Evolutionary conservation across 2,329 filamentous ascomycete genomes (phyloP).

Genomic region (Aspergillus persii): DNA sequence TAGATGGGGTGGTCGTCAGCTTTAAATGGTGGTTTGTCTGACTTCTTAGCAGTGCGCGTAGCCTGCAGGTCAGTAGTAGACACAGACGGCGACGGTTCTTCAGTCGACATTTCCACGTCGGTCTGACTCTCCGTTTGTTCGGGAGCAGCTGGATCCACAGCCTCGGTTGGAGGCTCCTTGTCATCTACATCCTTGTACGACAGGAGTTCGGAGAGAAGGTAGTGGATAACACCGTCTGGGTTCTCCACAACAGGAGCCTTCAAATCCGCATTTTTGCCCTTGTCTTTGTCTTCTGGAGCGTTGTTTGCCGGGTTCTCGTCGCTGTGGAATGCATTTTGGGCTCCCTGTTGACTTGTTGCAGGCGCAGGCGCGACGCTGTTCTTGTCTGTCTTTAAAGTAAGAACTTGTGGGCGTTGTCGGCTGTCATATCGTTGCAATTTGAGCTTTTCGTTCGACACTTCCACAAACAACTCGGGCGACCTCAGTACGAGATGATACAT

Average conservation of each 20-base stretch:
- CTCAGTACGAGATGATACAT: conserved; percentile 78
- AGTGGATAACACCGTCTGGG: conserved; percentile 92
- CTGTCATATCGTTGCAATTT: conserved; percentile 66
- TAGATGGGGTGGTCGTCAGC: conserved; percentile 92
- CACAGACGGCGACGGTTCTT: conserved; percentile 35
- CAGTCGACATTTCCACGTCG: conserved; percentile 53
- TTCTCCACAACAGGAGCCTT: conserved; percentile 87
- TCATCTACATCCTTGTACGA: conserved; percentile 93
- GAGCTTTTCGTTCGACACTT: conserved; percentile 80
- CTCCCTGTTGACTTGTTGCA: conserved; percentile 22
- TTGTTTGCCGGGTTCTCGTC: conserved; percentile 26
- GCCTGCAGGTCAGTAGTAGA: conserved; percentile 30
- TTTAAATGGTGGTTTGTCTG: conserved; percentile 75
- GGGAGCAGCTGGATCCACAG: conserved; percentile 25
- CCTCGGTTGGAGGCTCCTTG: conserved; percentile 57
- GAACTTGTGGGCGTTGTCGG: conserved; percentile 51
- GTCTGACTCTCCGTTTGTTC: conserved; percentile 34
- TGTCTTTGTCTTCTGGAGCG: conserved; percentile 29
- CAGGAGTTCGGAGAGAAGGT: conserved; percentile 85
- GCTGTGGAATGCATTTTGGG: conserved; percentile 31
- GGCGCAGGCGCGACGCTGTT: conserved; percentile 24
- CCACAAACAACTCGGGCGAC: conserved; percentile 79
- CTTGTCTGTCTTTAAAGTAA: conserved; percentile 53
- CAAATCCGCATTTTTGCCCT: conserved; percentile 62
- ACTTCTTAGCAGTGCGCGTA: conserved; percentile 56